Conservation (phyloP, 148 eudicot species). For the Vaccinium darrowii region DNA sequence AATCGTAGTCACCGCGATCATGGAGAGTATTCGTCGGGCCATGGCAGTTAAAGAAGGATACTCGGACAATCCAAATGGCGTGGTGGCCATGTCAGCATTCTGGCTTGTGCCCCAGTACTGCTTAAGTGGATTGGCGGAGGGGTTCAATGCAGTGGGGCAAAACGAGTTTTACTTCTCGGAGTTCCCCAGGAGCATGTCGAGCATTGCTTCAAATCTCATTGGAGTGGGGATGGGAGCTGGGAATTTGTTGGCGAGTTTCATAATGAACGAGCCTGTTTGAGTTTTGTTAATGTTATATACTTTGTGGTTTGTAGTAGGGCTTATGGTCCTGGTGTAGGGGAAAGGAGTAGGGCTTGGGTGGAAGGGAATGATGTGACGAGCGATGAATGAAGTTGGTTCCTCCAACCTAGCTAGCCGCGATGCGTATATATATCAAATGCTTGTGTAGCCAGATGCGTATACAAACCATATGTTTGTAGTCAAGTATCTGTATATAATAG, state of each 20-base stretch:
- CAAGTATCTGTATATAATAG: no score
- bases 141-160: constrained; percentile 46
- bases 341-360: no score
- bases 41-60: constrained; percentile 32
- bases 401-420: no score
- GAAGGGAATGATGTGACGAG: no score
- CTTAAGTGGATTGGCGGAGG: constrained; percentile 52
- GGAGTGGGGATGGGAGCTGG: constrained; percentile 36
- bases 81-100: constrained; percentile 50
- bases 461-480: no score
- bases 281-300: constrained; percentile 44
- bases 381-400: no score
- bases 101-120: constrained; percentile 60
- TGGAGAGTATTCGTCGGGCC: constrained; percentile 43
- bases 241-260: constrained; percentile 40
- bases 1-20: constrained; percentile 29
- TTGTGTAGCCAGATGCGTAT: no score
- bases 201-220: constrained; percentile 43
- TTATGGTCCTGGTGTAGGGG: constrained; percentile 42
- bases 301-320: constrained; percentile 47
- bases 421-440: no score
- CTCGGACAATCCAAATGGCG: constrained; percentile 20
- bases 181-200: constrained; percentile 60
- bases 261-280: constrained; percentile 44
- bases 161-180: constrained; percentile 56